These are phyloP conservation scores for Gremmenia infestans DNA, from an alignment of 2,329 filamentous ascomycete genomes.

Conservation along the genomic window DNA sequence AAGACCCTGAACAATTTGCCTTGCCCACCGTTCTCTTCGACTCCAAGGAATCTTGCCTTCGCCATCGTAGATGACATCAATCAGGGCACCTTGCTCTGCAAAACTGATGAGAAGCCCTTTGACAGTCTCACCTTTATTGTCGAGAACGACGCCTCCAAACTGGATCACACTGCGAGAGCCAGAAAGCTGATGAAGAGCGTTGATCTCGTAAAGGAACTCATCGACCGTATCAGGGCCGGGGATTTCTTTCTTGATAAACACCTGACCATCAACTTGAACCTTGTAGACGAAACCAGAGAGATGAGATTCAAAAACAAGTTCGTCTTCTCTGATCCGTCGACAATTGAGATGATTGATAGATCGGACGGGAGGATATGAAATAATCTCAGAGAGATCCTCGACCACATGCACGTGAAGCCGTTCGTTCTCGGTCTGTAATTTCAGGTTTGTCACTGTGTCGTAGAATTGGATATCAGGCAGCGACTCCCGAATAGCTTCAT, in stretches of 20 bases:
- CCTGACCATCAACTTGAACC: conserved; percentile 61
- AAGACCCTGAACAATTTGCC: conserved; percentile 83
- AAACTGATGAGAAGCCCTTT: conserved; percentile 89
- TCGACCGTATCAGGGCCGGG: conserved; percentile 92
- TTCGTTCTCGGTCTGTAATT: conserved; percentile 82
- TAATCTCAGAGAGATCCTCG: conserved; percentile 87
- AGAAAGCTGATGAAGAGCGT: conserved; percentile 76
- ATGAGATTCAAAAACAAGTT: conserved; percentile 82
- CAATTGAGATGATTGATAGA: conserved; percentile 71
- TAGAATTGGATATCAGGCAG: conserved; percentile 94
- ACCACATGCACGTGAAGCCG: conserved; percentile 93
- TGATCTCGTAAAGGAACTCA: conserved; percentile 96
- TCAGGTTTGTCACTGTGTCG: conserved; percentile 91
- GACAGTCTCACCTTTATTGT: conserved; percentile 66
- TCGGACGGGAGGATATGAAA: conserved; percentile 71
- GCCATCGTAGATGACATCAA: conserved; percentile 85
- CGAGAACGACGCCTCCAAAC: conserved; percentile 83
- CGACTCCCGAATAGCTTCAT: conserved; percentile 89
- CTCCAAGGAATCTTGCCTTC: conserved; percentile 58
- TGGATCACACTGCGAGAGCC: conserved; percentile 74
- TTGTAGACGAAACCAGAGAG: conserved; percentile 98
- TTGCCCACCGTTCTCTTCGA: conserved; percentile 79
- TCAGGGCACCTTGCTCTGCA: conserved; percentile 78
- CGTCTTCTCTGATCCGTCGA: conserved; percentile 61
- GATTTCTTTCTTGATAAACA: conserved; percentile 96